Evolutionary conservation across 345 rosid species (phyloP).

Genomic region (Isatis tinctoria): DNA sequence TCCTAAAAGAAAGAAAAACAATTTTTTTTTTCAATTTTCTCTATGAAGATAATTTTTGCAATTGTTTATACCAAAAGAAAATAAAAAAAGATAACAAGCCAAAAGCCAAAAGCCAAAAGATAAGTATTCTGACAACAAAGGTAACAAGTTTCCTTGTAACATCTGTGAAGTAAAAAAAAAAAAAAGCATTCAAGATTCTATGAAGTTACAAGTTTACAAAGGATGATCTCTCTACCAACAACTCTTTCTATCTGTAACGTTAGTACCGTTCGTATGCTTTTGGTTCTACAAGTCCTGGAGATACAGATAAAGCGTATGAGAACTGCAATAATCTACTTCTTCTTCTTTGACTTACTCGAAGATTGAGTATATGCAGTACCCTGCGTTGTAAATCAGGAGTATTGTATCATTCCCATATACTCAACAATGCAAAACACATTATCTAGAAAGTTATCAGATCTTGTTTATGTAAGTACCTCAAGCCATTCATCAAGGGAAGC

Average conservation of each 20-base stretch:
- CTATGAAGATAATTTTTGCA: too few relatives aligned
- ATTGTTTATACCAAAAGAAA: too few relatives aligned
- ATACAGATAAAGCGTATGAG: not conserved
- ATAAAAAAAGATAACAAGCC: too few relatives aligned
- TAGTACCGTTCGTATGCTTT: conserved; percentile 7
- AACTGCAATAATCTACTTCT: conserved; percentile 40
- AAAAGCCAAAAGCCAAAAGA: too few relatives aligned
- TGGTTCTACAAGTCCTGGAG: not conserved
- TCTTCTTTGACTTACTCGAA: conserved; percentile 72
- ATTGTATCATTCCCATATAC: not conserved
- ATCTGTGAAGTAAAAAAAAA: not conserved
- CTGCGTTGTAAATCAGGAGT: conserved; percentile 30
- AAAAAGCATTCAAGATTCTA: not conserved
- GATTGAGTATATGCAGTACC: conserved; percentile 64
- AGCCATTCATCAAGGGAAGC: conserved; percentile 93
- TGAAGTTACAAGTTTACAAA: conserved; percentile 14
- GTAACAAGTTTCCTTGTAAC: not conserved
- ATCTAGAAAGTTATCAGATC: not conserved
- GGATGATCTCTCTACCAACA: conserved; percentile 18
- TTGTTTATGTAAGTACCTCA: conserved; percentile 40
- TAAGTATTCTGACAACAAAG: not conserved
- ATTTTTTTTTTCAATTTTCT: too few relatives aligned
- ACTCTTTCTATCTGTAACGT: conserved; percentile 11
- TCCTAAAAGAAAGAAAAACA: too few relatives aligned
- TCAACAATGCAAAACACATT: not conserved